phyloP scores from a whole-genome alignment of 2,329 filamentous ascomycete genomes.

The Ceratocystis cubensis region DNA sequence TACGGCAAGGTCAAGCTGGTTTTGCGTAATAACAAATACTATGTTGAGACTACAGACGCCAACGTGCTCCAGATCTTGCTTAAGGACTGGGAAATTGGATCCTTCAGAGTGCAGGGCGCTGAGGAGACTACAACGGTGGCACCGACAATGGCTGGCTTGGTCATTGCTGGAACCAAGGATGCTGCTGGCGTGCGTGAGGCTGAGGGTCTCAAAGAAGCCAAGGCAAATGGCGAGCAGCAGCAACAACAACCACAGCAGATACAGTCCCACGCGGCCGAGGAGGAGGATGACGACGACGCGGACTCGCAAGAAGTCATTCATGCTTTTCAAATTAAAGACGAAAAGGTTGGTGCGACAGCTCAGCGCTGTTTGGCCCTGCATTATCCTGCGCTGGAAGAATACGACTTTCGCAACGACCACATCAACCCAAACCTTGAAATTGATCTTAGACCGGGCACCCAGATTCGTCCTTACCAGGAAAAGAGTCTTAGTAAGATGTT shows the following conservation, averaged over 20 bases:
- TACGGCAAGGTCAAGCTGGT: slow-evolving; percentile 96
- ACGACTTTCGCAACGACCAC: slow-evolving; percentile 88
- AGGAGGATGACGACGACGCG: slow-evolving; percentile 78
- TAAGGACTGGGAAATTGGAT: slow-evolving; percentile 69
- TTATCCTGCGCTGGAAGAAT: slow-evolving; percentile 85
- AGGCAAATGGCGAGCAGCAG: background rate
- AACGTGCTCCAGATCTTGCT: slow-evolving; percentile 76
- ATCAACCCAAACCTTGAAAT: slow-evolving; percentile 87
- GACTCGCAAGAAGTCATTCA: slow-evolving; percentile 81
- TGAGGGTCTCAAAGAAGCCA: slow-evolving; percentile 24
- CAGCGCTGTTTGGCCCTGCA: slow-evolving; percentile 79
- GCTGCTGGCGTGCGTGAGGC: slow-evolving; percentile 79
- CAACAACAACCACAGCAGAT: no score
- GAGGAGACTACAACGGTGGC: slow-evolving; percentile 65
- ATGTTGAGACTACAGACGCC: slow-evolving; percentile 81
- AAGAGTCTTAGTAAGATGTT: slow-evolving; percentile 99
- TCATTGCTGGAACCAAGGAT: slow-evolving; percentile 90
- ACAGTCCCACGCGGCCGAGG: slow-evolving; percentile 11
- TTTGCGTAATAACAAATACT: slow-evolving; percentile 87
- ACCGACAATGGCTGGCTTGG: slow-evolving; percentile 72
- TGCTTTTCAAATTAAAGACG: slow-evolving; percentile 78
- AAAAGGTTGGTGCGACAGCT: slow-evolving; percentile 72
- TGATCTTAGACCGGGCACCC: slow-evolving; percentile 74
- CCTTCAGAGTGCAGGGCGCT: slow-evolving; percentile 59
- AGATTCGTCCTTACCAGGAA: slow-evolving; percentile 91